Conservation (phyloP, 768 basidiomycete genomes). For the Russula griseocarnosa region DNA sequence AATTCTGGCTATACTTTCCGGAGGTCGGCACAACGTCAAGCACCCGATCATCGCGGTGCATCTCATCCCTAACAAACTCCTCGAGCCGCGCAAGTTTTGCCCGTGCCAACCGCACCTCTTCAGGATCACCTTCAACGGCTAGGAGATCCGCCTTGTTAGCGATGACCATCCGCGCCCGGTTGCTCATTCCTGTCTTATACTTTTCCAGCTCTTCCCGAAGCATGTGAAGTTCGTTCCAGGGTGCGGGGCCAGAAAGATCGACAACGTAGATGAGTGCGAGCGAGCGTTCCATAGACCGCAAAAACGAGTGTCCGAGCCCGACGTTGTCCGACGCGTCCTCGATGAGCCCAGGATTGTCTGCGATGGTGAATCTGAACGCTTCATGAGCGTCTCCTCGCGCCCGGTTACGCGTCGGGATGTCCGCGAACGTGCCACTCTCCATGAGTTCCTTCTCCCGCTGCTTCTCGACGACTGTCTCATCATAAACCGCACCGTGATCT, state of each 20-base stretch:
- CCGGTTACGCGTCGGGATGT: conserved; percentile 51
- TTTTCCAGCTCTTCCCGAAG: conserved; percentile 80
- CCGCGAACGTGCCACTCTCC: conserved; percentile 51
- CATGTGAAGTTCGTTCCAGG: conserved; percentile 71
- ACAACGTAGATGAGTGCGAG: conserved; percentile 89
- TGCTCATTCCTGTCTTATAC: conserved; percentile 74
- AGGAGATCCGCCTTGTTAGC: conserved; percentile 95
- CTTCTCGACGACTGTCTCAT: conserved; percentile 62
- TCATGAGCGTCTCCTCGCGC: conserved; percentile 35
- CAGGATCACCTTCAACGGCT: conserved; percentile 42
- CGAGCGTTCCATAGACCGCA: conserved; percentile 90
- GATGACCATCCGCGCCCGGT: conserved; percentile 73
- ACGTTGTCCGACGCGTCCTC: conserved; percentile 80
- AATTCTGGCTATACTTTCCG: conserved; percentile 82
- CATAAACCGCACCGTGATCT: conserved; percentile 42
- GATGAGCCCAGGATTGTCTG: conserved; percentile 95
- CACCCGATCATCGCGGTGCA: conserved; percentile 38
- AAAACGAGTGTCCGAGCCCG: conserved; percentile 90
- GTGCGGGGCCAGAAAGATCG: conserved; percentile 69
- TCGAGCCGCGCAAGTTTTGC: conserved; percentile 55
- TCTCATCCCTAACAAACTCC: conserved; percentile 49
- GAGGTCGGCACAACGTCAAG: conserved; percentile 79
- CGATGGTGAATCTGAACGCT: conserved; percentile 86
- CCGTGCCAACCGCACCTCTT: conserved; percentile 48
- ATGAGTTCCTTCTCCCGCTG: conserved; percentile 42